Percentiles rank a stretch among this genome's conserved stretches.
phyloP scores from a whole-genome alignment of 768 basidiomycete genomes.

The Phaffia australis region DNA sequence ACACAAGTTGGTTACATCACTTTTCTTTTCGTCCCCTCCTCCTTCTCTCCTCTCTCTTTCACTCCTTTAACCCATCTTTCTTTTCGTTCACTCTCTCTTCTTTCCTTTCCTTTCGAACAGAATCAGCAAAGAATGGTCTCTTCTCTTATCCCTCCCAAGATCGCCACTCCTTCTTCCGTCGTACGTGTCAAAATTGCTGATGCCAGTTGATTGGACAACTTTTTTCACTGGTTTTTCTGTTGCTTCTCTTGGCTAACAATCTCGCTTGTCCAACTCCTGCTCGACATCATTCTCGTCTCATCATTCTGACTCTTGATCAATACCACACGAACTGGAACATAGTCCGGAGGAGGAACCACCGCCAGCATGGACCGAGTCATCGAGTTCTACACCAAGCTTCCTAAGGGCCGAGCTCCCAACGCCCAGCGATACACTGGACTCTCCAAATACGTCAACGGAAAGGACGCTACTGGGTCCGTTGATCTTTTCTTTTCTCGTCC shows the following conservation, averaged over 20 bases:
- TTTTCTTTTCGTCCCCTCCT: not conserved
- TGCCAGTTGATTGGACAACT: not conserved
- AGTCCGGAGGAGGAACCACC: not conserved
- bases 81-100: too few species aligned
- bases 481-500: not conserved
- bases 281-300: too few species aligned
- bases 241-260: not conserved
- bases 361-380: conserved; percentile 8
- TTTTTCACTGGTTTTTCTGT: not conserved
- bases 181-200: not conserved
- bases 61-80: not conserved
- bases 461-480: not conserved
- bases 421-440: not conserved
- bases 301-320: not conserved
- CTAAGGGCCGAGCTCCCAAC: conserved; percentile 2
- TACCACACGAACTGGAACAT: too few species aligned
- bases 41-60: not conserved
- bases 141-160: conserved; percentile 19
- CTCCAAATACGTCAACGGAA: not conserved
- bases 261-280: not conserved
- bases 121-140: conserved; percentile 4
- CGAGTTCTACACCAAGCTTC: conserved; percentile 11
- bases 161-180: conserved; percentile 1
- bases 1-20: not conserved
- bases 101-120: too few species aligned